Evolutionary conservation across 805 yeast genomes (phyloP).

Genomic region (Myxozyma vanderwaltii): DNA sequence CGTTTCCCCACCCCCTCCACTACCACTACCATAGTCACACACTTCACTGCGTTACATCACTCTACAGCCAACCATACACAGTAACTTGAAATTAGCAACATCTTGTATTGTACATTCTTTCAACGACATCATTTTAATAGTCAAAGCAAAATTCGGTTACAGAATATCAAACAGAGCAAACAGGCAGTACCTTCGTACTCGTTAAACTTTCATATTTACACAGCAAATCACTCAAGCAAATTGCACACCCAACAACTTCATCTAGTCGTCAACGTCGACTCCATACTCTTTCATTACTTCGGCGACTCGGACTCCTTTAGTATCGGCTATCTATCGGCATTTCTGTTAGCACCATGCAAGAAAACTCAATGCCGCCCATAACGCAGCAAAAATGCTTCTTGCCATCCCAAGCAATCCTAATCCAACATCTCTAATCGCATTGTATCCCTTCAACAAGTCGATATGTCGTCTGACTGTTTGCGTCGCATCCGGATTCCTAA

Average conservation of each 20-base stretch:
- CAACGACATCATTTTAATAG: too few species aligned
- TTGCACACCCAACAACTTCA: too few species aligned
- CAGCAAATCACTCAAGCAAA: not conserved
- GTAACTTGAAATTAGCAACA: not conserved
- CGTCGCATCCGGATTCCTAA: constrained; percentile 45
- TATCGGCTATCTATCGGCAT: constrained; percentile 27
- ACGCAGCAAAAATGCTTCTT: constrained; percentile 3
- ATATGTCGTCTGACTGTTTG: constrained; percentile 56
- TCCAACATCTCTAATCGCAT: constrained; percentile 66
- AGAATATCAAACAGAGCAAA: not conserved
- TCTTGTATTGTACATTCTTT: not conserved
- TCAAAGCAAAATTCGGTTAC: too few species aligned
- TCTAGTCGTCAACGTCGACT: constrained; percentile 16
- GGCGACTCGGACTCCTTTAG: constrained; percentile 21
- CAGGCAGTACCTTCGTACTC: too few species aligned
- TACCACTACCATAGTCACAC: not conserved
- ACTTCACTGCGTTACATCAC: not conserved
- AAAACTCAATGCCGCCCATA: not conserved
- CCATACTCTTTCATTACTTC: constrained; percentile 29
- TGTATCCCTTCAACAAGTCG: constrained; percentile 55
- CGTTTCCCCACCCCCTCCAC: constrained; percentile 17
- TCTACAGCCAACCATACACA: not conserved
- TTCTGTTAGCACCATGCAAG: not conserved
- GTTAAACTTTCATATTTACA: too few species aligned
- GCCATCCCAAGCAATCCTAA: constrained; percentile 58